Percentiles rank a stretch among this genome's conserved stretches.
phyloP scores from a whole-genome alignment of 305 asterid genomes.

The Fraxinus xanthoxyloides region DNA sequence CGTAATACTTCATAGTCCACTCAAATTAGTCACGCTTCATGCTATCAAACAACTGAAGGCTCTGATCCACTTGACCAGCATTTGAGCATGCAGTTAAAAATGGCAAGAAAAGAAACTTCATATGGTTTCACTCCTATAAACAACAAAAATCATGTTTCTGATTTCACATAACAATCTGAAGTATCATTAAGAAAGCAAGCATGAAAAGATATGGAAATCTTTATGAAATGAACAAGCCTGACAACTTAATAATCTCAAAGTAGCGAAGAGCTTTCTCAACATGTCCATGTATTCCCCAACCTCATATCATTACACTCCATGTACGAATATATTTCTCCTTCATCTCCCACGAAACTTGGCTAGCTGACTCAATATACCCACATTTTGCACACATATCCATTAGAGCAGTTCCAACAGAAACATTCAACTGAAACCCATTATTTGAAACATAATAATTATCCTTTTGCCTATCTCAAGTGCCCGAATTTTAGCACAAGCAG shows the following conservation, averaged over 20 bases:
- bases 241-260: slow-evolving; percentile 33
- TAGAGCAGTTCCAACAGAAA: slow-evolving; percentile 36
- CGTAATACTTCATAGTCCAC: slow-evolving; percentile 45
- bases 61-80: slow-evolving; percentile 39
- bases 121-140: slow-evolving; percentile 40
- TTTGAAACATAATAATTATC: slow-evolving; percentile 21
- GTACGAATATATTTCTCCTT: slow-evolving; percentile 40
- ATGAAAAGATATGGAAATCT: not conserved
- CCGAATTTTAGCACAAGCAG: slow-evolving; percentile 37
- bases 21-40: slow-evolving; percentile 32
- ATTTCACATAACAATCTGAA: not conserved
- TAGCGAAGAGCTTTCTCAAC: slow-evolving; percentile 34
- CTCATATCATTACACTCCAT: slow-evolving; percentile 45
- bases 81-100: slow-evolving; percentile 43
- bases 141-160: not conserved
- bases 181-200: not conserved
- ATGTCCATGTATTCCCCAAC: slow-evolving; percentile 44
- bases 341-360: slow-evolving; percentile 22
- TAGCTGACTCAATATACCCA: slow-evolving; percentile 38
- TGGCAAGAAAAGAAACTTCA: slow-evolving; percentile 37
- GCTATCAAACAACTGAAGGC: slow-evolving; percentile 32
- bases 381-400: slow-evolving; percentile 48
- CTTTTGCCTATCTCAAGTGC: slow-evolving; percentile 37
- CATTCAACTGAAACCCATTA: slow-evolving; percentile 23
- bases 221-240: slow-evolving; percentile 20